Base-by-base conservation (phyloP, 2,329 filamentous ascomycete genomes). In the Exophiala viscosa region DNA sequence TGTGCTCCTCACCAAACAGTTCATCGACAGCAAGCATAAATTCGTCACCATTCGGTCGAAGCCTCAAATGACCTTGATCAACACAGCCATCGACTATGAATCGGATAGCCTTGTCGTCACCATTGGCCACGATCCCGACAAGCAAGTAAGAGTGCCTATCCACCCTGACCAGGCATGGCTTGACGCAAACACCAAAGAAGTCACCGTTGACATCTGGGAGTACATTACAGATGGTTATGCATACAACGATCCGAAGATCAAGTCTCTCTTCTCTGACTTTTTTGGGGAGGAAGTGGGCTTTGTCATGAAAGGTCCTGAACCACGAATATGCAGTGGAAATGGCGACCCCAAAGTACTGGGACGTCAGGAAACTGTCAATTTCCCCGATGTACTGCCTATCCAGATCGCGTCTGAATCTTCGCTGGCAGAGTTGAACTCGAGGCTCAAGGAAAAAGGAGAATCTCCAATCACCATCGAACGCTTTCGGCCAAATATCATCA, bases 11-110 rank as follows among this genome's bases (percentile, higher is more conserved):
- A 38, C 15, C 7, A 28, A 13, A 23, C 44, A 58, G 55, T 82
- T 85, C 66, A 74, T 84, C 43, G 74, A 79, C 32, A 73, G 75
- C 1, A 69, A 74, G 13, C 68, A 73, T 45, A 75, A 81, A 50
- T 85, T 85, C 64, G 66, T 85, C 47, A 86, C 83, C 2, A 85
- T 86, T 62, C 80, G 83, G 11, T 71, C 79, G 50, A 77, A 80
- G 54, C 73, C 81, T 3, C 70, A 75, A 35, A 84, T 86, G 81
- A 85, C 83, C 0, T 72, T 84, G 10, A 83, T 86, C 63, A 75
- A 78, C 32, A 82, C 81, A 1, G 67, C 69, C 2, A 70, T 83
- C 51, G 69, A 74, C 54, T 60, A 67, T 2, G 67, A 75, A 45
- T 69, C 68, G 3, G 70, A 75, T 45, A 69, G 71, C 15, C 72